phyloP scores from a whole-genome alignment of 805 yeast genomes.

The Metschnikowia cubensis region DNA sequence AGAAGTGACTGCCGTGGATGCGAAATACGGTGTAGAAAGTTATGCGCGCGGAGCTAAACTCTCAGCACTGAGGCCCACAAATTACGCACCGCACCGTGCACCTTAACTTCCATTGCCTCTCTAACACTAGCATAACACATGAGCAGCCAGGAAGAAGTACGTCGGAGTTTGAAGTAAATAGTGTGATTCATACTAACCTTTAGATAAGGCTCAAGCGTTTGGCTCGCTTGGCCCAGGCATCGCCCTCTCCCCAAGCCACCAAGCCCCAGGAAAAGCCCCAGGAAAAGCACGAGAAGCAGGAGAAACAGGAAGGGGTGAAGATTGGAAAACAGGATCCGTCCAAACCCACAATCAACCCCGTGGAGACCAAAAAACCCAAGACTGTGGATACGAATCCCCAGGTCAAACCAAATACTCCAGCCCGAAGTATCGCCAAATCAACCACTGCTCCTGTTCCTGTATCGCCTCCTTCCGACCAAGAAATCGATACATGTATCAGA shows the following conservation, averaged over 20 bases:
- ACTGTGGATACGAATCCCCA: not conserved
- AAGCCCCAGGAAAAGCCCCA: not conserved
- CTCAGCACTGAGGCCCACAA: not conserved
- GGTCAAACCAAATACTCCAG: not conserved
- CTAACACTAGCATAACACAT: constrained; percentile 5
- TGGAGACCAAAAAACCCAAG: constrained; percentile 2
- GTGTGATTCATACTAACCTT: constrained; percentile 5
- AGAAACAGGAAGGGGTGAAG: no score
- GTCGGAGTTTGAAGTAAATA: not conserved
- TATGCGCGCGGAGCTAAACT: not conserved
- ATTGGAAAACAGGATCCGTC: no score
- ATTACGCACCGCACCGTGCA: not conserved
- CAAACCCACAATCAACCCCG: not conserved
- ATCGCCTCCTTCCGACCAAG: constrained; percentile 14
- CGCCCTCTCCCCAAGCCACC: constrained; percentile 6
- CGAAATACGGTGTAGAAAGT: no score
- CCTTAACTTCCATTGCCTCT: not conserved
- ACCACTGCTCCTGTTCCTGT: not conserved
- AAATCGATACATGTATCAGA: constrained; percentile 40
- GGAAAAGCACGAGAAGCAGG: not conserved
- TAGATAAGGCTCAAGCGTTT: constrained; percentile 50
- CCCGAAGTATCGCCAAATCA: not conserved
- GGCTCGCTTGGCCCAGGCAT: constrained; percentile 41
- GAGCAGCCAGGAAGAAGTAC: constrained; percentile 19
- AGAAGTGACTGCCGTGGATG: no score